phyloP scores from a whole-genome alignment of 495 filamentous ascomycete species.

The Xylaria palmicola region DNA sequence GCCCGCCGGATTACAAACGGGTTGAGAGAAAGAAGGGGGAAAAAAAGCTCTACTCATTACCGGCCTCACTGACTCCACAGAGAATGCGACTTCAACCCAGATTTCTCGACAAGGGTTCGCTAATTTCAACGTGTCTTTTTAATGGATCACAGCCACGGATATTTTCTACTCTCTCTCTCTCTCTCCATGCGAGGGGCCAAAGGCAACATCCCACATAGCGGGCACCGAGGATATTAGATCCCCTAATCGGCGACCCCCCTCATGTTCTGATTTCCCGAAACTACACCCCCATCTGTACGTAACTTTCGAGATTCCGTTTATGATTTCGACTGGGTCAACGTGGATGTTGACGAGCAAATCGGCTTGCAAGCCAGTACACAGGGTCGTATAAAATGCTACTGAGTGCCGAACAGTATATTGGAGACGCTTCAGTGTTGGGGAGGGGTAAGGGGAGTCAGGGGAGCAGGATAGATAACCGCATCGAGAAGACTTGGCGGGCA shows the following conservation, averaged over 20 bases:
- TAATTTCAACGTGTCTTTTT: conserved; percentile 2
- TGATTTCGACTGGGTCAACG: neutral
- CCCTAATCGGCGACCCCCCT: neutral
- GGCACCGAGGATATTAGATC: neutral
- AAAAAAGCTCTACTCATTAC: neutral
- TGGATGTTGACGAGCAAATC: neutral
- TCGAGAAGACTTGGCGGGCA: neutral
- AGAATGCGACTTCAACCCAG: neutral
- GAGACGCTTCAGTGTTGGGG: too few species aligned
- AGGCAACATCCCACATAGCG: too few species aligned
- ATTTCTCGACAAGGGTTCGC: neutral
- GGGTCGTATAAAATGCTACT: neutral
- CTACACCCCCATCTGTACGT: neutral
- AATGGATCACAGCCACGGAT: neutral
- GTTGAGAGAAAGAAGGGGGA: neutral
- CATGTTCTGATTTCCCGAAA: neutral
- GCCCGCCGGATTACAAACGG: neutral
- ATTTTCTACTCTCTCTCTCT: too few species aligned
- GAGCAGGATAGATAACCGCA: neutral
- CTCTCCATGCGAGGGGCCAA: conserved; percentile 6
- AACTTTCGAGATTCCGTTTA: neutral
- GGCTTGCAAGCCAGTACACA: neutral
- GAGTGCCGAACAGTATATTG: too few species aligned
- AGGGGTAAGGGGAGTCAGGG: too few species aligned
- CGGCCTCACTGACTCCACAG: conserved; percentile 10